Percentiles rank a stretch among this genome's conserved stretches.
Conservation (phyloP, 2,329 filamentous ascomycete genomes). For the Arthrocladium fulminans region DNA sequence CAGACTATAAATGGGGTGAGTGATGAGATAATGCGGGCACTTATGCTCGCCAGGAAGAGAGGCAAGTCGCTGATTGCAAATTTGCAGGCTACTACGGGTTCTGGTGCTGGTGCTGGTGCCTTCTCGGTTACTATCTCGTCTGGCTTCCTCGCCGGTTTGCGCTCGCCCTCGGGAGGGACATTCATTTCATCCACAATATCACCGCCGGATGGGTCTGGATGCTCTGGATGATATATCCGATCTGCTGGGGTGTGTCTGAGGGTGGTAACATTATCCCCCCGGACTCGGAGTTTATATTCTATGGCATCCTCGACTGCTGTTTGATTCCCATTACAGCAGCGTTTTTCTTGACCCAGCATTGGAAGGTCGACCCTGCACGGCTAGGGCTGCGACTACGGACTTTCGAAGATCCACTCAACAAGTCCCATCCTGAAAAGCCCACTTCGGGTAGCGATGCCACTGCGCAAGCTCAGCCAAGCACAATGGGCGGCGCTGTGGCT, state of each 20-base stretch:
- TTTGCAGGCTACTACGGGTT: slow-evolving; percentile 46
- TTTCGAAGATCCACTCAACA: no score
- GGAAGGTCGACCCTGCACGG: no score
- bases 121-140: no score
- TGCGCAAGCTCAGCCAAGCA: no score
- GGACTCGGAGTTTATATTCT: slow-evolving; percentile 32
- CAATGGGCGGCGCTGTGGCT: no score
- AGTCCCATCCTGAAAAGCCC: no score
- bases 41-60: not conserved
- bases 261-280: slow-evolving; percentile 58
- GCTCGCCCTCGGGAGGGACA: slow-evolving; percentile 45
- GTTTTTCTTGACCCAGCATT: no score
- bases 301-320: slow-evolving; percentile 14
- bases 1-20: slow-evolving; percentile 47
- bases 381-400: no score
- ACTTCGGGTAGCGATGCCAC: no score
- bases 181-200: slow-evolving; percentile 45
- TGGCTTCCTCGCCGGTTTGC: no score
- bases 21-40: not conserved
- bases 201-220: slow-evolving; percentile 53
- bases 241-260: slow-evolving; percentile 55
- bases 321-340: no score
- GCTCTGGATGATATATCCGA: slow-evolving; percentile 51
- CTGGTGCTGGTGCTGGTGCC: no score
- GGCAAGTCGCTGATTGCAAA: not conserved